Evolutionary conservation across 2,329 filamentous ascomycete genomes (phyloP), one percentile per base, ranked within the genome.

Genomic region (Pleurostoma richardsiae): DNA sequence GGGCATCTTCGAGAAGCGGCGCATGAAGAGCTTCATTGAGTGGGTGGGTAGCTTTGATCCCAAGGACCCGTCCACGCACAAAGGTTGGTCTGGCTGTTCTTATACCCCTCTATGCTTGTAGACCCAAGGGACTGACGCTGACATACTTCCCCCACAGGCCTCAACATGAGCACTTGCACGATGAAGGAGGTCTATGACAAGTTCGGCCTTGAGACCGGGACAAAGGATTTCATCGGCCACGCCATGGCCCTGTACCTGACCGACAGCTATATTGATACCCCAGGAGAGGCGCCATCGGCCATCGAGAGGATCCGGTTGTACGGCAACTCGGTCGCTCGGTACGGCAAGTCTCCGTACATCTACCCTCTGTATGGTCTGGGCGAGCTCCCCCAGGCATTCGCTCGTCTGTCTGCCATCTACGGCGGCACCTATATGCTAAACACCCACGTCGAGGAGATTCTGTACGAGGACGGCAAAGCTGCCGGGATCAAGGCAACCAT

Each of bases 181-280:
- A 96, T 97, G 91, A 95, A 90, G 78, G 92, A 96, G n/a, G 88
- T 99, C 36, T 99, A 95, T 64, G 91, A 97, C 74, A 96, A 97
- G 70, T 99, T 96, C 59, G 88, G 90, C 49, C 86, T 99, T 52
- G 94, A 99, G 73, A 64, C 85, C 27, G 79, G 82, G 49, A 99
- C 94, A 56, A 85, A 88, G 59, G 94, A 99, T 71, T 99, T 99
- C 66, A 88, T 97, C 60, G 94, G 94, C 54, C 94, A 99, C 71
- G 90, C 92, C 60, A 99, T 99, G 94, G 94, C 94, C 49, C 83
- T 99, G 43, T 97, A 91, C 74, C 83, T 87, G 47, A 90, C 88
- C 49, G 92, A 97, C 65, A 83, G 86, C 50, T 96, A 99, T 72
- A 85, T 95, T 62, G 82, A 77, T 55, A 69, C 78, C 53, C 72